Base-by-base conservation (phyloP, 2,329 filamentous ascomycete genomes). In the Trichophyton schoenleinii region DNA sequence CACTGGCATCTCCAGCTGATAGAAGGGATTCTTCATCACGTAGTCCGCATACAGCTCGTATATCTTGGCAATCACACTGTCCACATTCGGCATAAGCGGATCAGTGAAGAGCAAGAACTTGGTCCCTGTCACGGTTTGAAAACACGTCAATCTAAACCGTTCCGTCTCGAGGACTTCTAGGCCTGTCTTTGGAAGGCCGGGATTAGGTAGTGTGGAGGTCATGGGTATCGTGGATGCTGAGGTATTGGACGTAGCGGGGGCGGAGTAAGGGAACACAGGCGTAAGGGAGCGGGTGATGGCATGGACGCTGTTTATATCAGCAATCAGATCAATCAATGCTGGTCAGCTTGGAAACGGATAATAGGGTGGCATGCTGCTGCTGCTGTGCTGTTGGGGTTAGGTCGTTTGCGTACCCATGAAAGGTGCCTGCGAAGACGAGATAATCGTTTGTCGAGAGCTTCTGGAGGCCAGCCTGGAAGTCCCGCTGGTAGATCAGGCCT, bases 21-120 rank as follows among this genome's bases (percentile, higher is more conserved):
- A 97, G 72, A 99, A 99, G 0, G 94, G 94, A 74, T 99, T 99
- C 81, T 97, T 99, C 90, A 96, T 97, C 67, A 99, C 94, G 73
- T 89, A 97, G 75, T 99, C 94, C 58, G 89, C 83, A 77, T 97
- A 99, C 59, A 97, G 77, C 73, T 97, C 94, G 73, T 99, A 97
- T 68, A 96, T 87, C 73, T 85, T 87, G 71, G 85, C 82, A 67
- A 96, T 86, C 52, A 92, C 87, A 11, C 84, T 81, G 68, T 97
- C 94, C 44, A 95, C 86, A 70, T 95, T 95, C 28, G 67, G 83
- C 77, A 95, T 91, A 66, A 89, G 84, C 15, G 86, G 86, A 74
- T 97, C 94, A 61, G 94, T 96, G 73, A 99, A 96, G 60, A 99
- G 80, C 44, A 99, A 77, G 73, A 99, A 99, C 75, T 99, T 99